Percentiles rank a stretch among this genome's conserved stretches.
Conservation (phyloP, 495 filamentous ascomycete species). For the Aspergillus olivimuriae region DNA sequence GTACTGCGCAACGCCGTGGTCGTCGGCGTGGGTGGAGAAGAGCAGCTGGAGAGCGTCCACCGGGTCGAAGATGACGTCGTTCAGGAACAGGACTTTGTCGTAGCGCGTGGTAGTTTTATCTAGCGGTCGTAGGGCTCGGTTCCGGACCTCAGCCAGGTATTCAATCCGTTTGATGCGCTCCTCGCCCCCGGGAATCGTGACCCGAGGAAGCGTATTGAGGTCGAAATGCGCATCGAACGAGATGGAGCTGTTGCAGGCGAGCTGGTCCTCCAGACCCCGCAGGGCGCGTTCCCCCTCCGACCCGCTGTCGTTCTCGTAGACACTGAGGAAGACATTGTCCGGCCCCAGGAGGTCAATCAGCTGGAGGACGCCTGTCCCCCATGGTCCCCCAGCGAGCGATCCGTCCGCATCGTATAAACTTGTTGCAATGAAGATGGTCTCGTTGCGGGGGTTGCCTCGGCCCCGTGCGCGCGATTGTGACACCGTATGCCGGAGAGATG, state of each 20-base stretch:
- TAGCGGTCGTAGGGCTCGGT: conserved; percentile 63
- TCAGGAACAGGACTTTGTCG: conserved; percentile 69
- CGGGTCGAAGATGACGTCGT: conserved; percentile 69
- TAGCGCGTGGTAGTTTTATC: conserved; percentile 41
- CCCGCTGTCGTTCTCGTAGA: conserved; percentile 70
- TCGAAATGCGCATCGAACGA: conserved; percentile 51
- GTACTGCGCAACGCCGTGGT: conserved; percentile 53
- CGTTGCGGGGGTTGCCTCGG: conserved; percentile 54
- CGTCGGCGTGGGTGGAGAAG: conserved; percentile 63
- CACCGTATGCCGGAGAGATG: conserved; percentile 29
- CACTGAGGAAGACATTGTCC: conserved; percentile 44
- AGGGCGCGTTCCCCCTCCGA: conserved; percentile 38
- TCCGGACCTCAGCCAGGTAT: conserved; percentile 72
- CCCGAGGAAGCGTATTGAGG: conserved; percentile 43
- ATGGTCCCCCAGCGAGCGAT: conserved; percentile 53
- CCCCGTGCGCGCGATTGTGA: conserved; percentile 35
- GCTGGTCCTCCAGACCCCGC: conserved; percentile 31
- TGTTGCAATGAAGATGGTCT: conserved; percentile 71
- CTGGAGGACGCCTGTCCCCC: conserved; percentile 57
- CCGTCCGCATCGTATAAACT: conserved; percentile 63
- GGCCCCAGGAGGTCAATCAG: conserved; percentile 56
- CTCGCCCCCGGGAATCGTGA: conserved; percentile 56
- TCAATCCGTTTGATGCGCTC: conserved; percentile 63
- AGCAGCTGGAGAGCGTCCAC: conserved; percentile 65
- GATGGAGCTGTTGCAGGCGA: conserved; percentile 46